phyloP scores from a whole-genome alignment of 805 yeast species.

The Saturnispora mendoncae region DNA sequence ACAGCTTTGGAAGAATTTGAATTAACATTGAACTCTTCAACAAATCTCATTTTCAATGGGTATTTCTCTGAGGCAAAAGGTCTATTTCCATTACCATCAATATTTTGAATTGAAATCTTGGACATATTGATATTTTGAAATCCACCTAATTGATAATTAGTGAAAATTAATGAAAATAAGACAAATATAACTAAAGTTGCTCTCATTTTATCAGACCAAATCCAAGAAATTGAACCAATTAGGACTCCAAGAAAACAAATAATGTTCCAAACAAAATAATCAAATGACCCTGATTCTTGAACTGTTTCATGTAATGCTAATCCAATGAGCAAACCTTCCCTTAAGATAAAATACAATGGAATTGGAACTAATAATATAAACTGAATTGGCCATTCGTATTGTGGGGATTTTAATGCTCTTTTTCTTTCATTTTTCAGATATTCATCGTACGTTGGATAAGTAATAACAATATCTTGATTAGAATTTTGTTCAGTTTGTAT shows the following conservation, averaged over 20 bases:
- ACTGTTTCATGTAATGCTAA: constrained; percentile 63
- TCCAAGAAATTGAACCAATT: constrained; percentile 7
- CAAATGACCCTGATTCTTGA: constrained; percentile 50
- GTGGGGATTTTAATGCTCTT: constrained; percentile 35
- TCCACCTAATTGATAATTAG: constrained; percentile 46
- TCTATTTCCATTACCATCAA: constrained; percentile 4
- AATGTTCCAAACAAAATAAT: constrained; percentile 30
- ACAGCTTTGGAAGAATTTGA: constrained; percentile 12
- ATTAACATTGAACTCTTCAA: constrained; percentile 49
- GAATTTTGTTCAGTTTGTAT: constrained; percentile 11
- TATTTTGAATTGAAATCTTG: background rate
- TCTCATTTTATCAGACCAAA: constrained; percentile 7
- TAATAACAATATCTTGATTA: constrained; percentile 15
- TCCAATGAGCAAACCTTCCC: constrained; percentile 45
- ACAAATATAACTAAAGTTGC: constrained; percentile 1
- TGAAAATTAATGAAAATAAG: background rate
- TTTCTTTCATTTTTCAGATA: constrained; percentile 22
- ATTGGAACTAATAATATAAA: constrained; percentile 61
- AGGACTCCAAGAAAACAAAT: constrained; percentile 30
- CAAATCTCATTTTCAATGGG: constrained; percentile 67
- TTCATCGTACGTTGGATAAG: constrained; percentile 23
- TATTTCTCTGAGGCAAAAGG: constrained; percentile 31
- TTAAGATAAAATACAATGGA: constrained; percentile 44
- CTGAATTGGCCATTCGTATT: constrained; percentile 79
- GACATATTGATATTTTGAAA: too few species aligned